Evolutionary conservation across 2,329 filamentous ascomycete genomes (phyloP).

Genomic region (Colletotrichum sp.): DNA sequence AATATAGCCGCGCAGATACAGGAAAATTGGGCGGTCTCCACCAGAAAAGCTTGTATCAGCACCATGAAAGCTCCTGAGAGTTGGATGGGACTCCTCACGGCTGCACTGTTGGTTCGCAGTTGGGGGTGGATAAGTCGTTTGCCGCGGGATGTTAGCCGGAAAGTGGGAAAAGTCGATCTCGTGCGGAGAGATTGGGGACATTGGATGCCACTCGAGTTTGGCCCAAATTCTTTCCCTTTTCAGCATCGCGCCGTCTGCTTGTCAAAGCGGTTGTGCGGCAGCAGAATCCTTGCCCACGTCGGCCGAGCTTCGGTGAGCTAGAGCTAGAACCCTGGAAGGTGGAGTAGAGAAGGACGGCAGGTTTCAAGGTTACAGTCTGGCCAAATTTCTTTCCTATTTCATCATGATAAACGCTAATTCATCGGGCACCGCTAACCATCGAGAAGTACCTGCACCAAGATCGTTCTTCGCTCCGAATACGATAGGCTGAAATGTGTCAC

Average conservation of each 20-base stretch:
- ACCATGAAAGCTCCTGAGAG: rapidly evolving
- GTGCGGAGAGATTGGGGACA: neutral
- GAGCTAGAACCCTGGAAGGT: neutral
- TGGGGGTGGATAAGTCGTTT: neutral
- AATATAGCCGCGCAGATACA: too few species aligned
- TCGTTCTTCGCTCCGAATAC: neutral
- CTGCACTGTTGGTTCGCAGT: neutral
- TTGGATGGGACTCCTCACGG: neutral
- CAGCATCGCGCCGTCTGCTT: neutral
- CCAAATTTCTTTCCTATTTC: neutral
- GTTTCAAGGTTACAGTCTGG: neutral
- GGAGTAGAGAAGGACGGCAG: neutral
- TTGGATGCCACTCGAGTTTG: neutral
- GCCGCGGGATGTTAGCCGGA: neutral
- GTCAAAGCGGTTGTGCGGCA: neutral
- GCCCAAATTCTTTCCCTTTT: neutral
- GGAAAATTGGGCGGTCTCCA: neutral
- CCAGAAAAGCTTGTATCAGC: neutral
- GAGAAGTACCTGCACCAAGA: neutral
- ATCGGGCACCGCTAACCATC: neutral
- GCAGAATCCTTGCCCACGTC: neutral
- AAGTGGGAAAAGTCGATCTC: neutral
- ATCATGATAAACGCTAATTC: neutral
- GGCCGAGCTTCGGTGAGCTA: neutral
- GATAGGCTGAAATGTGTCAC: neutral